These are phyloP conservation scores for Raddia guianensis DNA, from an alignment of 176 grass and related monocot species.

Conservation along the genomic window DNA sequence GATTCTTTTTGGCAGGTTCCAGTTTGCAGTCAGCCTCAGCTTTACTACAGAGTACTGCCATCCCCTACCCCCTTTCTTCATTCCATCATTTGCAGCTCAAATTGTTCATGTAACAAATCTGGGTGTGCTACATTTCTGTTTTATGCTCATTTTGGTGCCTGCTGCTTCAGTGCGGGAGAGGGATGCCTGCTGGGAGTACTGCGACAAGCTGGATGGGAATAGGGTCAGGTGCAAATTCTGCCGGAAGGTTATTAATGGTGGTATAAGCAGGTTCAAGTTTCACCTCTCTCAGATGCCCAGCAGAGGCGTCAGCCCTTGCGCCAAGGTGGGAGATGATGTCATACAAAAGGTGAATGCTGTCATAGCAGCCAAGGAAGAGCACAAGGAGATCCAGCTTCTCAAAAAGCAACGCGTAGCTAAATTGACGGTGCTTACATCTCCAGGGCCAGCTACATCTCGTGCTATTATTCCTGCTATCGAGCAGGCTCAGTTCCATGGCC, in stretches of 20 bases:
- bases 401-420: conserved; percentile 66
- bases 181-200: conserved; percentile 96
- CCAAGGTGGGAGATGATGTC: conserved; percentile 71
- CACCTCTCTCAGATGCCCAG: conserved; percentile 84
- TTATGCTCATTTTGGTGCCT: neutral
- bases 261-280: conserved; percentile 95
- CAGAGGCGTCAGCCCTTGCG: conserved; percentile 85
- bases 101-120: neutral
- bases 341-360: conserved; percentile 72
- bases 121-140: conserved; percentile 7
- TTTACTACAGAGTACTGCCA: conserved; percentile 41
- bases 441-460: too few relatives aligned
- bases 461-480: conserved; percentile 38
- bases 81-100: neutral
- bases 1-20: conserved; percentile 39
- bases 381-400: conserved; percentile 60
- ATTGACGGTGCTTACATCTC: conserved; percentile 1
- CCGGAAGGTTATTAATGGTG: conserved; percentile 83
- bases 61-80: neutral
- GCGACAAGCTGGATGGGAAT: conserved; percentile 94
- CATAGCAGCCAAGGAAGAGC: conserved; percentile 87
- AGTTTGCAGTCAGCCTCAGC: conserved; percentile 5
- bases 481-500: conserved; percentile 29
- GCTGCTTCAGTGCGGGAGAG: conserved; percentile 69
- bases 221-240: conserved; percentile 94